Conservation (phyloP, 345 rosid species). For the Camelina sativa region DNA sequence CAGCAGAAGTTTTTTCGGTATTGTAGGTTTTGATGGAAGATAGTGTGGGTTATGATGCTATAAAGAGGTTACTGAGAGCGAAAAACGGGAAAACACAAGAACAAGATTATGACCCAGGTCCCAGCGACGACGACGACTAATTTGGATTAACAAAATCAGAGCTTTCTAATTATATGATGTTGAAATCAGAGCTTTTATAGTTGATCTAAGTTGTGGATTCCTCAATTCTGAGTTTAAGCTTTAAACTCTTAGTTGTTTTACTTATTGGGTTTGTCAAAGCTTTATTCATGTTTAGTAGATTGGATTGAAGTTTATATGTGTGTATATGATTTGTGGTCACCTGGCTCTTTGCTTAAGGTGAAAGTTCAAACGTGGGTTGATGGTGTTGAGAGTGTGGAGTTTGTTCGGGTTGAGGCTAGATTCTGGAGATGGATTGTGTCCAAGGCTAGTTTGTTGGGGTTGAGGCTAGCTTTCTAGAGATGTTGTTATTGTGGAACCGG, state of each 20-base stretch:
- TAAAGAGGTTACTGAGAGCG: too few species aligned
- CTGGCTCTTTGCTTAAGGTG: conserved; percentile 57
- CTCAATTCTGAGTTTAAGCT: background rate
- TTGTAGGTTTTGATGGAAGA: too few species aligned
- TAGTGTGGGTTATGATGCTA: too few species aligned
- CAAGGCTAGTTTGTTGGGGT: conserved; percentile 79
- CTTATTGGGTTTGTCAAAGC: background rate
- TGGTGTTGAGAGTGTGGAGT: conserved; percentile 78
- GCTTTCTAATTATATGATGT: too few species aligned
- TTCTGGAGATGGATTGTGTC: conserved; percentile 83
- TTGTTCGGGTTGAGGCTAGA: conserved; percentile 97
- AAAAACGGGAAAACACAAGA: too few species aligned
- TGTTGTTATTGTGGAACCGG: conserved; percentile 89
- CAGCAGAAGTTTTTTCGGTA: too few species aligned
- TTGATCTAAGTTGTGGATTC: conserved; percentile 32
- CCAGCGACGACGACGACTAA: too few species aligned
- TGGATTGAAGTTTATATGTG: conserved; percentile 17
- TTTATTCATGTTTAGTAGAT: background rate
- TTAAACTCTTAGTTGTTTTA: conserved; percentile 22
- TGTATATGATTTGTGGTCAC: conserved; percentile 14
- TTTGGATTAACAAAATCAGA: background rate
- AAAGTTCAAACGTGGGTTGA: conserved; percentile 97
- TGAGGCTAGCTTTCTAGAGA: conserved; percentile 79
- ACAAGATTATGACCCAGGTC: too few species aligned
- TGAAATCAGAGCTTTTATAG: background rate